Conservation (phyloP, 1,284 basidiomycete genomes). For the Trichosporon inkin region DNA sequence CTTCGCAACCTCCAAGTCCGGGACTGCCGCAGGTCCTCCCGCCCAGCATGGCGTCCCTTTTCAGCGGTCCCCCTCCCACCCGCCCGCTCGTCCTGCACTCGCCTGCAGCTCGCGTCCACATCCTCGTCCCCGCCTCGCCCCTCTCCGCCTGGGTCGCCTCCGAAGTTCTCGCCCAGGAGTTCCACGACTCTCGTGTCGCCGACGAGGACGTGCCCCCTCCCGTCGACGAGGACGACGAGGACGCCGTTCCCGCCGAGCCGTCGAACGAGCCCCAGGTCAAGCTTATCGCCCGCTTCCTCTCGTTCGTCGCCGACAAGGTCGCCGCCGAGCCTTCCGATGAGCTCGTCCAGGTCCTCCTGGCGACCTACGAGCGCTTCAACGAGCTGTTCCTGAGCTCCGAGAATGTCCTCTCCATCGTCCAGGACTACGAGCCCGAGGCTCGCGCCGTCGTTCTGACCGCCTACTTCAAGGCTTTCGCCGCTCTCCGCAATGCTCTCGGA, state of each 20-base stretch:
- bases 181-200: constrained; percentile 60
- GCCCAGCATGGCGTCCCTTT: constrained; percentile 47
- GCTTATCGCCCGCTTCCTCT: constrained; percentile 73
- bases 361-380: constrained; percentile 72
- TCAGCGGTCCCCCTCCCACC: constrained; percentile 39
- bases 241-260: constrained; percentile 29
- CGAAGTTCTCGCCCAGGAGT: constrained; percentile 81
- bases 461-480: constrained; percentile 73
- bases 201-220: constrained; percentile 33
- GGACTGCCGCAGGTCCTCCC: constrained; percentile 24
- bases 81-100: constrained; percentile 52
- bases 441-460: constrained; percentile 72
- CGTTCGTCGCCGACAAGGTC: constrained; percentile 64
- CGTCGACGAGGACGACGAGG: constrained; percentile 50
- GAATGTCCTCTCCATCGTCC: constrained; percentile 71
- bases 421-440: constrained; percentile 67
- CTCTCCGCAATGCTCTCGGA: constrained; percentile 63
- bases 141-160: constrained; percentile 79
- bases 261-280: constrained; percentile 62
- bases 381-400: constrained; percentile 63
- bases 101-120: constrained; percentile 56
- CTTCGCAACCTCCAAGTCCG: constrained; percentile 10
- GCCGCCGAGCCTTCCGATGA: constrained; percentile 58
- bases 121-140: constrained; percentile 70
- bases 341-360: constrained; percentile 65